phyloP scores from a whole-genome alignment of 208 protist genomes.

The Acanthamoeba culbertsoni region DNA sequence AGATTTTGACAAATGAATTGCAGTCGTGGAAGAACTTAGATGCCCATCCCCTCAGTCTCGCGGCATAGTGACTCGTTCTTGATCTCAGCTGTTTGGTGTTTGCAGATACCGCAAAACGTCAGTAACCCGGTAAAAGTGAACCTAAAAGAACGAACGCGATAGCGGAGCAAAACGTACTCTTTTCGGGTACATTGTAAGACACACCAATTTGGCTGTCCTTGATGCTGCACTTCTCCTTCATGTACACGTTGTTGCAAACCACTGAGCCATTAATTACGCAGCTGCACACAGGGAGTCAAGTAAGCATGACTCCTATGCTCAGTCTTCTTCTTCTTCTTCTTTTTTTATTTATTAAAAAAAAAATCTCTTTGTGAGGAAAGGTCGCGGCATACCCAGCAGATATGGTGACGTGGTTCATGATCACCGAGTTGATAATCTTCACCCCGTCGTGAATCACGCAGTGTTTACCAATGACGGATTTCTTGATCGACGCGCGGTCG shows the following conservation, averaged over 20 bases:
- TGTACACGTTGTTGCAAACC: slow-evolving; percentile 61
- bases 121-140: not conserved
- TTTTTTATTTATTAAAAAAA: too few species aligned
- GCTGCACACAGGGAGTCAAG: not conserved
- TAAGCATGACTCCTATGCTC: too few species aligned
- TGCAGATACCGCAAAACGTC: not conserved
- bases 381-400: slow-evolving; percentile 60
- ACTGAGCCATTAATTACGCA: slow-evolving; percentile 40
- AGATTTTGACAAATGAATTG: not conserved
- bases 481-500: slow-evolving; percentile 72
- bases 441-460: slow-evolving; percentile 76
- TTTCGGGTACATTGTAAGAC: slow-evolving; percentile 49
- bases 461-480: slow-evolving; percentile 78
- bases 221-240: slow-evolving; percentile 57
- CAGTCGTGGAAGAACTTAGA: not conserved
- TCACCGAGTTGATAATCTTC: slow-evolving; percentile 79
- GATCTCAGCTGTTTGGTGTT: slow-evolving; percentile 5
- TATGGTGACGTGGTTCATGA: slow-evolving; percentile 84
- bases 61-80: slow-evolving; percentile 48
- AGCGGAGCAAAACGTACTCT: slow-evolving; percentile 6
- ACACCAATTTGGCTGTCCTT: slow-evolving; percentile 58
- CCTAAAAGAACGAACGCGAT: not conserved
- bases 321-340: too few species aligned
- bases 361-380: not conserved
- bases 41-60: slow-evolving; percentile 32